phyloP scores from a whole-genome alignment of 2,329 filamentous ascomycete species.

The Monilinia vaccinii-corymbosi region DNA sequence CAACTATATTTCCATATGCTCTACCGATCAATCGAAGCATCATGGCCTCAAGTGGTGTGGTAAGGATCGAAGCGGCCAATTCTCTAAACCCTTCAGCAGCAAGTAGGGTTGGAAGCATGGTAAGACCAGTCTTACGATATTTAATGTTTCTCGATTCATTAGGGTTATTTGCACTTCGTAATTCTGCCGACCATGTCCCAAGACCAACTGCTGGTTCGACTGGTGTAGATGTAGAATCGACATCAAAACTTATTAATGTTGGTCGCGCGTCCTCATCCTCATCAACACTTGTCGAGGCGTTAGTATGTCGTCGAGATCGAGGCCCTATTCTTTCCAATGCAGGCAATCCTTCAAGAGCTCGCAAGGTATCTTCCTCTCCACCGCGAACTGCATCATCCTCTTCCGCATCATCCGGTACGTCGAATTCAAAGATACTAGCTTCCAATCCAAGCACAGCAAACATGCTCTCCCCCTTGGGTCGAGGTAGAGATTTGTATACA shows the following conservation, averaged over 20 bases:
- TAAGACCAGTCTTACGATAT: conserved; percentile 28
- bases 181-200: conserved; percentile 29
- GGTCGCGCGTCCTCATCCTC: conserved; percentile 27
- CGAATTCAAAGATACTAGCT: conserved; percentile 18
- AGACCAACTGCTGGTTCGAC: conserved; percentile 17
- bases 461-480: conserved; percentile 25
- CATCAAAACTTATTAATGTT: conserved; percentile 30
- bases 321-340: conserved; percentile 14
- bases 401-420: conserved; percentile 18
- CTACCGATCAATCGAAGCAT: conserved; percentile 26
- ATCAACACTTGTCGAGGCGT: conserved; percentile 23
- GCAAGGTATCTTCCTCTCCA: conserved; percentile 24
- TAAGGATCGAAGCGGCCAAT: conserved; percentile 22
- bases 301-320: conserved; percentile 12
- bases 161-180: conserved; percentile 28
- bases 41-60: conserved; percentile 27
- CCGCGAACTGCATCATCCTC: conserved; percentile 7
- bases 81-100: conserved; percentile 27
- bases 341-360: conserved; percentile 26
- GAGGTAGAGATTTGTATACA: conserved; percentile 26
- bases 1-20: conserved; percentile 19
- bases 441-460: conserved; percentile 17
- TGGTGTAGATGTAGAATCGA: conserved; percentile 22
- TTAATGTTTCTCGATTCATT: conserved; percentile 16
- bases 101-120: conserved; percentile 28